Base-by-base conservation (phyloP, 164 flowering plant species). In the Platanus orientalis region DNA sequence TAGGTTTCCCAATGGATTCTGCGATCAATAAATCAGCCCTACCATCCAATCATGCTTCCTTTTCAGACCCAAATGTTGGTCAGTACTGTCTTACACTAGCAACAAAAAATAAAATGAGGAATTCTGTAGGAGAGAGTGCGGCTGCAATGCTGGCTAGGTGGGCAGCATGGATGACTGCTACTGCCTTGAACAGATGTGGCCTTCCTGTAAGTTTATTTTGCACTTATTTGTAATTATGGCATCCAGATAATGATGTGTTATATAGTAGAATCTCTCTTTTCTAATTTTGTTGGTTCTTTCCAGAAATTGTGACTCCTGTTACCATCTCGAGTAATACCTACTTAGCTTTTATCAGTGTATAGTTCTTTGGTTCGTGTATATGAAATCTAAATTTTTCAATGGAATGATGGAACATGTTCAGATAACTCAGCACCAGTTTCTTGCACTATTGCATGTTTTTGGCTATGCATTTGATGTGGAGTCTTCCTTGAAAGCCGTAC, bases 1-100 rank as follows among this genome's bases (percentile, higher is more conserved):
- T 87, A 73, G 85, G 79, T 63, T 51, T 70, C 29, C 75, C 71
- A 68, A 58, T 21, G 54, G 73, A 63, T 65, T 61, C 76, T 27
- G 48, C 42, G 20, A 44, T 51, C 23, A 61, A 69, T 36, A 71
- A 58, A 50, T 45, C 67, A 50, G 57, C 65, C 47, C 58, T 83
- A 21, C 66, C 73, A 47, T 73, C 78, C 62, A 76, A 65, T 50
- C 71, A 68, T 67, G 61, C 58, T 73, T 71, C 86, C 58, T 80
- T 85, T 61, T 40, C 69, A 67, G 94, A 95, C 62, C 97, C 99
- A 51, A 80, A 73, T 66, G 71, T 92, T 67, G 97, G 97, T 60
- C 80, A 83, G 55, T 92, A 80, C 75, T 88, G 97, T 75, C 67
- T 70, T 61, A 63, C 73, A 34, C 63, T 95, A 51, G 81, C 89